Conservation (phyloP, 2,329 filamentous ascomycete genomes). For the Alternaria ventricosa region DNA sequence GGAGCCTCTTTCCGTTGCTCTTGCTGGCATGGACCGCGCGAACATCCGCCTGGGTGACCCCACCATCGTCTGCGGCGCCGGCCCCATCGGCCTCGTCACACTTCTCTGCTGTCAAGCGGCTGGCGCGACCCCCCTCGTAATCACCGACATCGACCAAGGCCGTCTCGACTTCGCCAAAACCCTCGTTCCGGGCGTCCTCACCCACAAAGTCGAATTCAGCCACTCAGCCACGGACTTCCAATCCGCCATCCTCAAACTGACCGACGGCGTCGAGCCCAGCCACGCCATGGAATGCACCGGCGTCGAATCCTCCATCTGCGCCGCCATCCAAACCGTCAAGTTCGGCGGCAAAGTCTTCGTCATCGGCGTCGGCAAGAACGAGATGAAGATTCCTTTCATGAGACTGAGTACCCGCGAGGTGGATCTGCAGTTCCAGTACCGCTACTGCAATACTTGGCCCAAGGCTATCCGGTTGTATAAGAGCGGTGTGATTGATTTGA, state of each 20-base stretch:
- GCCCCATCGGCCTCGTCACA: constrained; percentile 90
- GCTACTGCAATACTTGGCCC: constrained; percentile 96
- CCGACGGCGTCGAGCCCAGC: constrained; percentile 76
- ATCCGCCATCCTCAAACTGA: constrained; percentile 69
- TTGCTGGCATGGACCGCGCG: constrained; percentile 86
- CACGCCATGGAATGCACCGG: constrained; percentile 93
- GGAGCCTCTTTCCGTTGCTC: constrained; percentile 86
- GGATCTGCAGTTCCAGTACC: constrained; percentile 95
- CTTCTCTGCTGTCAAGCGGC: constrained; percentile 80
- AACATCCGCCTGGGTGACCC: constrained; percentile 83
- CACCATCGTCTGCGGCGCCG: constrained; percentile 88
- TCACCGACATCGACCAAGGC: constrained; percentile 92
- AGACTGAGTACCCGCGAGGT: constrained; percentile 87
- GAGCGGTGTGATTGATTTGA: constrained; percentile 82
- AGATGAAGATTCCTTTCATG: constrained; percentile 97
- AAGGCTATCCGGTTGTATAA: constrained; percentile 86
- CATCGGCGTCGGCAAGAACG: constrained; percentile 92
- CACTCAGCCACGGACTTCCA: constrained; percentile 74
- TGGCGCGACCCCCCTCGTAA: constrained; percentile 87
- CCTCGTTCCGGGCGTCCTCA: constrained; percentile 78
- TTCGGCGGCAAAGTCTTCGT: constrained; percentile 98
- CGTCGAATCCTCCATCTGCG: constrained; percentile 84
- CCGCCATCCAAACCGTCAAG: constrained; percentile 87
- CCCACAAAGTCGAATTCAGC: constrained; percentile 75
- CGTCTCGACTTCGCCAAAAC: constrained; percentile 84